phyloP scores from a whole-genome alignment of 2,329 filamentous ascomycete genomes.

The Bipolaris oryzae region DNA sequence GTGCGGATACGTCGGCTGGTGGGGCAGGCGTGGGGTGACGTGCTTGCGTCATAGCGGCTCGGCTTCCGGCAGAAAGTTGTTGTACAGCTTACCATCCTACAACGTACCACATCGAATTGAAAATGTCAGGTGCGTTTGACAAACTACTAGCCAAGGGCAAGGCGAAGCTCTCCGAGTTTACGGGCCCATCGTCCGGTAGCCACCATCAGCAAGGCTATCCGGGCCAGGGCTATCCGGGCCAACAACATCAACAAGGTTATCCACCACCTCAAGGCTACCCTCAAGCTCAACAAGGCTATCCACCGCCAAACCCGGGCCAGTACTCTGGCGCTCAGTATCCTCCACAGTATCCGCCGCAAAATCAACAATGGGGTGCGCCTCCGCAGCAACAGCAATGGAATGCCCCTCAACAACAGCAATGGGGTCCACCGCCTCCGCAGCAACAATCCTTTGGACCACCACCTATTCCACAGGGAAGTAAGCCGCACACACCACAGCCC shows the following conservation, averaged over 20 bases:
- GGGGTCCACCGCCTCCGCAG: slow-evolving; percentile 32
- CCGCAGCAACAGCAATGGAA: slow-evolving; percentile 23
- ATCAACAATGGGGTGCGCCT: slow-evolving; percentile 20
- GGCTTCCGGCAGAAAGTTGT: slow-evolving; percentile 12
- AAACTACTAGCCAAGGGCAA: slow-evolving; percentile 47
- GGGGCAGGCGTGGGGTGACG: no score
- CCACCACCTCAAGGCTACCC: slow-evolving; percentile 23
- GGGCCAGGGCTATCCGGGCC: slow-evolving; percentile 20
- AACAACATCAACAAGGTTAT: slow-evolving; percentile 19
- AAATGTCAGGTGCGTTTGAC: slow-evolving; percentile 40
- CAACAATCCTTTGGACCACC: slow-evolving; percentile 36
- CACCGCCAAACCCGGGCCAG: slow-evolving; percentile 18
- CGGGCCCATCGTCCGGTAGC: slow-evolving; percentile 24
- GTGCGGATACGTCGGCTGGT: no score
- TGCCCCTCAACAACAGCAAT: slow-evolving; percentile 23
- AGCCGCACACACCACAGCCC: slow-evolving; percentile 36
- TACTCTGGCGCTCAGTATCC: slow-evolving; percentile 31
- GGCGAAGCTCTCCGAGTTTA: slow-evolving; percentile 45
- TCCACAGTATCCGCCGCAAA: slow-evolving; percentile 27
- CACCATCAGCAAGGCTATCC: slow-evolving; percentile 35
- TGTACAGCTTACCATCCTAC: background rate
- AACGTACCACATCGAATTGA: slow-evolving; percentile 6
- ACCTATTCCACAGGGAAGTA: slow-evolving; percentile 40
- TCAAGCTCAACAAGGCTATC: slow-evolving; percentile 12
- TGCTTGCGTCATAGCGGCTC: slow-evolving; percentile 18